Base-by-base conservation (phyloP, 177 flowering plant species). In the Vitis hybrid region DNA sequence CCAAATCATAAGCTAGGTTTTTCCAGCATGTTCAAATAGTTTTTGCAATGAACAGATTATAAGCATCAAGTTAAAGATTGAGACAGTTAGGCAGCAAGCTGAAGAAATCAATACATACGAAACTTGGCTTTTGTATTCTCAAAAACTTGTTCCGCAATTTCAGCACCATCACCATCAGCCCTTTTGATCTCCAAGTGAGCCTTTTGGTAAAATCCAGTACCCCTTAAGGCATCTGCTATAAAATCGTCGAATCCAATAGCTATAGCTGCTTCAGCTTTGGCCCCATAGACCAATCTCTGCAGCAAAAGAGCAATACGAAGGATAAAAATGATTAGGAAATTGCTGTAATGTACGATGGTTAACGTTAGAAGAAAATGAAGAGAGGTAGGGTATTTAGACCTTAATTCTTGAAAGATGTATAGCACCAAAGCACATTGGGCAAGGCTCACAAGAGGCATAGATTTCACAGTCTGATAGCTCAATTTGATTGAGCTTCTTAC, bases 381-480 rank as follows among this genome's bases (percentile, higher is more conserved):
- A 57, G 51, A 50, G 58, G 16, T 16, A 50, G 49, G 48, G 12
- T 4, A 16, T 53, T 10, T 15, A 11, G 16, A 94, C 99, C 98
- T 93, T 94, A 55, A 93, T 80, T 79, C 98, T 84, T 19, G 99
- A 91, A 65, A 94, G 98, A 80, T 91, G 97, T 82, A 94, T 91
- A 14, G 99, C 99, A 58, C 98, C 99, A 70, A 95, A 95, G 83
- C 99, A 95, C 99, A 95, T 95, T 12, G 99, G 99, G 67, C 99
- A 95, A 33, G 99, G 99, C 80, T 95, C 99, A 64, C 99, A 93
- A 11, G 99, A 95, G 3, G 99, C 90, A 74, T 95, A 93, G 8
- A 95, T 91, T 78, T 95, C 99, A 66, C 98, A 95, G 66, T 93
- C 98, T 0, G 97, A 80, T 13, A 95, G 93, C 83, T 93, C 97